phyloP scores from a whole-genome alignment of 2,329 filamentous ascomycete genomes.

The Trichophyton simii region DNA sequence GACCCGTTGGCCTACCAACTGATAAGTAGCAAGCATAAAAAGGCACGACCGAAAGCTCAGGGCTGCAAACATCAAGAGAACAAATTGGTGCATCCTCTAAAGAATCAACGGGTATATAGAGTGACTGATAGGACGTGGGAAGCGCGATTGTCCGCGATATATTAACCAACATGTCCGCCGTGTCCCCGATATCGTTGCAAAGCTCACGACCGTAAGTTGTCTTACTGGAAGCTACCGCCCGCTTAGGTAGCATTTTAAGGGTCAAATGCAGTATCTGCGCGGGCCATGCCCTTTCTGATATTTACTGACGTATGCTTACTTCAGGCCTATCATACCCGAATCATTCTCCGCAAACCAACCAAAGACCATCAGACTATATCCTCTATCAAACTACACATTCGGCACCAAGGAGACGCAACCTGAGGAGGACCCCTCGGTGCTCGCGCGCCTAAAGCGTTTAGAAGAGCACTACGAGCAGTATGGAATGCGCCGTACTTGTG shows the following conservation, averaged over 20 bases:
- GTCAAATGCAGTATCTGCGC: not conserved
- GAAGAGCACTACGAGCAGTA: constrained; percentile 86
- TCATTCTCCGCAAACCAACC: constrained; percentile 84
- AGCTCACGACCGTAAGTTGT: constrained; percentile 55
- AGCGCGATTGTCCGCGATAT: not conserved
- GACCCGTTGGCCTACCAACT: not conserved
- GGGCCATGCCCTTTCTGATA: not conserved
- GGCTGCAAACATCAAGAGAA: constrained; percentile 6
- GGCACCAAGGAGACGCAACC: constrained; percentile 97
- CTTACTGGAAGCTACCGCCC: not conserved
- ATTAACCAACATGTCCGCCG: constrained; percentile 59
- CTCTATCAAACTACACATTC: constrained; percentile 96
- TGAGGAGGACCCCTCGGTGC: constrained; percentile 91
- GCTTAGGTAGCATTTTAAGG: not conserved
- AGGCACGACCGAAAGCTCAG: constrained; percentile 26
- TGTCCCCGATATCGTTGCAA: constrained; percentile 62
- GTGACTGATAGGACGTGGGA: not conserved
- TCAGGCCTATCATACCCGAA: constrained; percentile 60
- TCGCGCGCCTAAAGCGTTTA: constrained; percentile 82
- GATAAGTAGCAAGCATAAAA: not conserved
- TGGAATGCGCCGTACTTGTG: constrained; percentile 94
- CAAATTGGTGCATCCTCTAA: not conserved
- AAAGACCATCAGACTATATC: constrained; percentile 77
- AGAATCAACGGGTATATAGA: not conserved
- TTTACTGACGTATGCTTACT: not conserved